These are phyloP conservation scores for Mycena kentingensis DNA, from an alignment of 768 basidiomycete species.

Conservation along the genomic window DNA sequence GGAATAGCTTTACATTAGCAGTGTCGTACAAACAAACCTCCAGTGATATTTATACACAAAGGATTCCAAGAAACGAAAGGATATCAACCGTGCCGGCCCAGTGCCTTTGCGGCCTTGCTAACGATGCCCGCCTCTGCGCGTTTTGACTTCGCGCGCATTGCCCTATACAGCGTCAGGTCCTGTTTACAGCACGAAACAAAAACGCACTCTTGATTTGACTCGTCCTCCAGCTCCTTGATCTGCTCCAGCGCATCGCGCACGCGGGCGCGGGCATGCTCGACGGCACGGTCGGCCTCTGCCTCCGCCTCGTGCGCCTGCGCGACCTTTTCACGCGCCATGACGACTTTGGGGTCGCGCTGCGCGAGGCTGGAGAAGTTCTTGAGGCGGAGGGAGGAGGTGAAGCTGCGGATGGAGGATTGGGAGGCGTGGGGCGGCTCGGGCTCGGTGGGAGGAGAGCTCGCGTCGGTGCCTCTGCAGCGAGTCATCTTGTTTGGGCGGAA, in stretches of 20 bases:
- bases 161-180: too few species aligned
- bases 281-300: conserved; percentile 52
- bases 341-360: conserved; percentile 46
- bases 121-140: conserved; percentile 53
- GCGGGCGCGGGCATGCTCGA: conserved; percentile 45
- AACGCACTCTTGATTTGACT: conserved; percentile 55
- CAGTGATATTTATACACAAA: too few species aligned
- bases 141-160: conserved; percentile 52
- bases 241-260: conserved; percentile 52
- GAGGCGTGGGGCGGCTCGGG: neutral
- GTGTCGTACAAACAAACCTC: too few species aligned
- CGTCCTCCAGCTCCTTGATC: conserved; percentile 50
- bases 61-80: too few species aligned
- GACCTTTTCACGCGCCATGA: conserved; percentile 51
- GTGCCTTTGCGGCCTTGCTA: conserved; percentile 47
- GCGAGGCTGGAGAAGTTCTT: neutral
- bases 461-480: neutral
- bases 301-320: conserved; percentile 53
- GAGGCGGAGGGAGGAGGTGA: conserved; percentile 3
- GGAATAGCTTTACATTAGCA: too few species aligned
- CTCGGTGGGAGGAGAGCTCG: neutral
- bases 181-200: too few species aligned
- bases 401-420: neutral
- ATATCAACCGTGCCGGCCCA: conserved; percentile 50
- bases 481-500: conserved; percentile 11